Evolutionary conservation across 495 filamentous ascomycete genomes (phyloP).

Genomic region (Oleoguttula mirabilis): DNA sequence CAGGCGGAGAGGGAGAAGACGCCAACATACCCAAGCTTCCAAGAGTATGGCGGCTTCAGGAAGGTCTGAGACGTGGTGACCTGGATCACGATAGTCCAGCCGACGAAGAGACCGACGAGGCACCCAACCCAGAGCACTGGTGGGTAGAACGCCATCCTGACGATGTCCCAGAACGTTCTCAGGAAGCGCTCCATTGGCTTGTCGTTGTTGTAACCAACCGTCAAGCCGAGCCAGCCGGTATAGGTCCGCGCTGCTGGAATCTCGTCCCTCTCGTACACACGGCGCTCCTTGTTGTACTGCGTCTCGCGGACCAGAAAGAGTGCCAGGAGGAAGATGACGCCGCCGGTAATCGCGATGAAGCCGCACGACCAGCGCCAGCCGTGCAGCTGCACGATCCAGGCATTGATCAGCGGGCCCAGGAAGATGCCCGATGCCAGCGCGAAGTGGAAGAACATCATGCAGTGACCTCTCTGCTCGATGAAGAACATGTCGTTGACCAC

Average conservation of each 20-base stretch:
- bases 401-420: slow-evolving; percentile 16
- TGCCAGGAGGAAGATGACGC: slow-evolving; percentile 14
- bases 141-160: slow-evolving; percentile 11
- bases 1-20: slow-evolving; percentile 13
- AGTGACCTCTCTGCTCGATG: slow-evolving; percentile 15
- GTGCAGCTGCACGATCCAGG: slow-evolving; percentile 13
- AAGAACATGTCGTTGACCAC: slow-evolving; percentile 20
- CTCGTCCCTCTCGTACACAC: slow-evolving; percentile 6
- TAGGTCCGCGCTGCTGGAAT: slow-evolving; percentile 7
- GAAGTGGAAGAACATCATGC: slow-evolving; percentile 21
- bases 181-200: slow-evolving; percentile 8
- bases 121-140: slow-evolving; percentile 13
- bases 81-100: slow-evolving; percentile 17
- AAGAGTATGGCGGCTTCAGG: slow-evolving; percentile 8
- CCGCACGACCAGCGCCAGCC: slow-evolving; percentile 16
- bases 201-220: slow-evolving; percentile 9
- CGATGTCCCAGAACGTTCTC: slow-evolving; percentile 11
- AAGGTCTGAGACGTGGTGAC: slow-evolving; percentile 14
- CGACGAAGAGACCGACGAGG: slow-evolving; percentile 14
- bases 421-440: slow-evolving; percentile 15
- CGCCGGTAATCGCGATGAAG: slow-evolving; percentile 9
- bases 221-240: slow-evolving; percentile 6
- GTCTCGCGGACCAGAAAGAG: slow-evolving; percentile 13
- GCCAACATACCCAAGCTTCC: slow-evolving; percentile 7
- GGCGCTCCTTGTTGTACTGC: slow-evolving; percentile 10